Evolutionary conservation across 805 yeast genomes (phyloP).

Genomic region (Yarrowia deformans): DNA sequence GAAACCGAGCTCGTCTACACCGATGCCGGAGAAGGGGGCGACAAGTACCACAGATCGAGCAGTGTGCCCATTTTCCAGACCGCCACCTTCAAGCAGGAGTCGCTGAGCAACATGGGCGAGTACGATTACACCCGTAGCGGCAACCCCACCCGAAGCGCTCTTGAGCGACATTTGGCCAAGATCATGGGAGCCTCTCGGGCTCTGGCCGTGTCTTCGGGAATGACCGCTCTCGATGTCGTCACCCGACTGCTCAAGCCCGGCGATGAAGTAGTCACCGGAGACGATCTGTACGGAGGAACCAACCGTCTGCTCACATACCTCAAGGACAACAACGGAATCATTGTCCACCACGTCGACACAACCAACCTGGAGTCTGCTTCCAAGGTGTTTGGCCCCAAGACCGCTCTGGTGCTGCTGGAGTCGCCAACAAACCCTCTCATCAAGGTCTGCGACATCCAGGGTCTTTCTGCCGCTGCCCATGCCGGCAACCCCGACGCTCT

Average conservation of each 20-base stretch:
- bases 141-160: conserved; percentile 85
- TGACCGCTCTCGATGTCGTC: conserved; percentile 91
- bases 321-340: conserved; percentile 66
- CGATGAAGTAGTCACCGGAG: conserved; percentile 93
- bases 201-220: conserved; percentile 87
- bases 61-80: conserved; percentile 90
- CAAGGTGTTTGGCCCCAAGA: conserved; percentile 61
- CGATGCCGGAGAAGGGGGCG: conserved; percentile 56
- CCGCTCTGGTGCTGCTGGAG: conserved; percentile 84
- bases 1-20: conserved; percentile 76
- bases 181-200: conserved; percentile 80
- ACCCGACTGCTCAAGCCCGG: conserved; percentile 76
- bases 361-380: conserved; percentile 70
- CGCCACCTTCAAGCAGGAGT: conserved; percentile 89
- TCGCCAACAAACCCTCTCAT: conserved; percentile 94
- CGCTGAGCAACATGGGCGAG: conserved; percentile 76
- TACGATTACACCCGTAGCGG: conserved; percentile 92
- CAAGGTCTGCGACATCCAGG: conserved; percentile 80
- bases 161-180: conserved; percentile 78
- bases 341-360: conserved; percentile 81
- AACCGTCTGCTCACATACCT: conserved; percentile 81
- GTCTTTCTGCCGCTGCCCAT: conserved; percentile 72
- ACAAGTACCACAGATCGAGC: conserved; percentile 73
- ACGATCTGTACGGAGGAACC: conserved; percentile 94
- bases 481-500: conserved; percentile 67